These are phyloP conservation scores for Colletotrichum cereale DNA, from an alignment of 2,329 filamentous ascomycete species.

Conservation along the genomic window DNA sequence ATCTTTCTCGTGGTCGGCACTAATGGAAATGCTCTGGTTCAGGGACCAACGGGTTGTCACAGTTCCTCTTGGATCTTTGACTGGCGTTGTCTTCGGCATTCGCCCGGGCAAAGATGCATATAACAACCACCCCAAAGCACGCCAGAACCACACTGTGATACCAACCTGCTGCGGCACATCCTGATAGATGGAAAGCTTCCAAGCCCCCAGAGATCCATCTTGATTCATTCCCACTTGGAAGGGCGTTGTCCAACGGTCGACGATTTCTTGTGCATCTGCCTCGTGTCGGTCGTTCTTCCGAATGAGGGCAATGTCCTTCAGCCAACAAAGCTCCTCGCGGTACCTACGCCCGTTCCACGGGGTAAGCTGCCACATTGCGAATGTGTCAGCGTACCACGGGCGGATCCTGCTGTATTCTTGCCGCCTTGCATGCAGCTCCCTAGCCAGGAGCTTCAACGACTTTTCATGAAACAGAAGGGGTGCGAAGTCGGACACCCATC, in stretches of 20 bases:
- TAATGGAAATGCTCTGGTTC: not conserved
- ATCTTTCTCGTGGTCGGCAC: not conserved
- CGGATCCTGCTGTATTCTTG: conserved; percentile 2
- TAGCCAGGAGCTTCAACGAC: not conserved
- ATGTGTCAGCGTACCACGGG: conserved; percentile 25
- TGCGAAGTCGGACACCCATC: not conserved
- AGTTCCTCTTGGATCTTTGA: not conserved
- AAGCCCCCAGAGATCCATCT: not conserved
- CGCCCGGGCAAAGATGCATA: conserved; percentile 20
- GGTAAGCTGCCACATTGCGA: conserved; percentile 32
- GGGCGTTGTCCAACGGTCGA: not conserved
- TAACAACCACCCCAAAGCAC: conserved; percentile 23
- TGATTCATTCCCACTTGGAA: not conserved
- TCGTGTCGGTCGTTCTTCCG: conserved; percentile 8
- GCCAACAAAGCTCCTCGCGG: not conserved
- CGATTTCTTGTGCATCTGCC: not conserved
- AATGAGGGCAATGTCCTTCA: not conserved
- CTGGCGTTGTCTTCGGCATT: not conserved
- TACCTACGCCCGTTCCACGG: conserved; percentile 14
- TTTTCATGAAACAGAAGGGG: not conserved
- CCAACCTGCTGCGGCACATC: not conserved
- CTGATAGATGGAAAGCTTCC: too few relatives aligned
- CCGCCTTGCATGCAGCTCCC: conserved; percentile 6
- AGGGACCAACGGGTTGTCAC: not conserved
- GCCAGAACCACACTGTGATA: conserved; percentile 31